Conservation (phyloP, 2,329 filamentous ascomycete species). For the Aspergillus proliferans region DNA sequence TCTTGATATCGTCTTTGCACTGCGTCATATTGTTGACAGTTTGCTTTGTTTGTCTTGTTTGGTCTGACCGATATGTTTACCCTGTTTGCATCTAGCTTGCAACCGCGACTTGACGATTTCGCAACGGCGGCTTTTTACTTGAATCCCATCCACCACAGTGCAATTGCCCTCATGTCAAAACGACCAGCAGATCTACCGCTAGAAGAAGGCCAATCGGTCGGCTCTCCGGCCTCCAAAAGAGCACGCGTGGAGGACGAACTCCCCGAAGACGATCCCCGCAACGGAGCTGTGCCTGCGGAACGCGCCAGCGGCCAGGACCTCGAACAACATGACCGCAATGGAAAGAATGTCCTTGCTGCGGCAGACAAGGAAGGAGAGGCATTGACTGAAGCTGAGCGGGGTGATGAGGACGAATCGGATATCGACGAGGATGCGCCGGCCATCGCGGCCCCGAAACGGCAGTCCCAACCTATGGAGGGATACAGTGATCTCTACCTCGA, state of each 20-base stretch:
- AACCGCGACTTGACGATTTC: slow-evolving; percentile 14
- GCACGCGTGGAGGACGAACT: slow-evolving; percentile 34
- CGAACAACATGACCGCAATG: slow-evolving; percentile 32
- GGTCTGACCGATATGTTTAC: slow-evolving; percentile 14
- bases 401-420: slow-evolving; percentile 23
- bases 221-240: slow-evolving; percentile 42
- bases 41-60: background rate
- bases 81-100: slow-evolving; percentile 19
- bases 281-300: slow-evolving; percentile 20
- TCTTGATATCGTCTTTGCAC: slow-evolving; percentile 1
- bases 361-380: slow-evolving; percentile 62
- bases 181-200: slow-evolving; percentile 40
- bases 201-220: slow-evolving; percentile 26
- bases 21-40: background rate
- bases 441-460: slow-evolving; percentile 48
- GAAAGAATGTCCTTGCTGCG: slow-evolving; percentile 48
- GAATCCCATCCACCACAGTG: slow-evolving; percentile 6
- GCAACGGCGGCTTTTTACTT: slow-evolving; percentile 14
- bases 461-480: slow-evolving; percentile 73
- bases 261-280: slow-evolving; percentile 19
- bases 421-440: slow-evolving; percentile 32
- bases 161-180: slow-evolving; percentile 37
- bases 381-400: slow-evolving; percentile 27
- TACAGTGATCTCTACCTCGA: slow-evolving; percentile 97
- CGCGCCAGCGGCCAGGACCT: slow-evolving; percentile 24